phyloP scores from a whole-genome alignment of 2,329 filamentous ascomycete species.

The Pleoardoris graminearum region DNA sequence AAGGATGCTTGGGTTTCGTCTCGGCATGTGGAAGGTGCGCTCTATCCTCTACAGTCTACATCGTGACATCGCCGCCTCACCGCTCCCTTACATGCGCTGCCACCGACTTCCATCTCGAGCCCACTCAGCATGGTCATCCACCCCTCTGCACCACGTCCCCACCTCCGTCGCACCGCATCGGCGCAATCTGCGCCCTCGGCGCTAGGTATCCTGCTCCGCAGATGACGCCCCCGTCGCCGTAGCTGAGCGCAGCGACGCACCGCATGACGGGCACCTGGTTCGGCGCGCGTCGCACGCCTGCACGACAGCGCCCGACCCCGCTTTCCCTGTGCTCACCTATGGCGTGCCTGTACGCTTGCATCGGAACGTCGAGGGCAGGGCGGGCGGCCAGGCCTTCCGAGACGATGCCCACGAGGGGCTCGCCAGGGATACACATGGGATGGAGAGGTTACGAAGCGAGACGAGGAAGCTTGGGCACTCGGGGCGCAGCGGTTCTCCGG shows the following conservation, averaged over 20 bases:
- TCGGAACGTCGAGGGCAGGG: no score
- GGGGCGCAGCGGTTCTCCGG: not conserved
- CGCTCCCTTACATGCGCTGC: not conserved
- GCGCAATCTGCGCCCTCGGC: not conserved
- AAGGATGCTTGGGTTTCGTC: not conserved
- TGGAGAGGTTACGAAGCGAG: not conserved
- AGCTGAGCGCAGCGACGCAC: constrained; percentile 1
- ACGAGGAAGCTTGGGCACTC: constrained; percentile 9
- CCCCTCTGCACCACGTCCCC: constrained; percentile 2
- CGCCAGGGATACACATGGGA: not conserved
- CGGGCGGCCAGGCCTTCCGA: not conserved
- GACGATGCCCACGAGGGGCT: not conserved
- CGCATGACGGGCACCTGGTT: constrained; percentile 8
- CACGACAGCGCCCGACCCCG: constrained; percentile 9
- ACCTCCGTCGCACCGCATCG: constrained; percentile 4
- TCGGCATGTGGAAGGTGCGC: no score
- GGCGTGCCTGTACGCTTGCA: constrained; percentile 3
- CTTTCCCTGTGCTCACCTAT: constrained; percentile 6
- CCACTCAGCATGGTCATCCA: not conserved
- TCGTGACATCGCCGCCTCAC: not conserved
- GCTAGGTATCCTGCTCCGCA: no score
- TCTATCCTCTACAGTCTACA: no score
- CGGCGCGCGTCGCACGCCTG: constrained; percentile 3
- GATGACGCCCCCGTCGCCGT: not conserved
- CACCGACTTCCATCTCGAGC: not conserved